Conservation (phyloP, 1,284 basidiomycete species). For the Inonotus hispidus region DNA sequence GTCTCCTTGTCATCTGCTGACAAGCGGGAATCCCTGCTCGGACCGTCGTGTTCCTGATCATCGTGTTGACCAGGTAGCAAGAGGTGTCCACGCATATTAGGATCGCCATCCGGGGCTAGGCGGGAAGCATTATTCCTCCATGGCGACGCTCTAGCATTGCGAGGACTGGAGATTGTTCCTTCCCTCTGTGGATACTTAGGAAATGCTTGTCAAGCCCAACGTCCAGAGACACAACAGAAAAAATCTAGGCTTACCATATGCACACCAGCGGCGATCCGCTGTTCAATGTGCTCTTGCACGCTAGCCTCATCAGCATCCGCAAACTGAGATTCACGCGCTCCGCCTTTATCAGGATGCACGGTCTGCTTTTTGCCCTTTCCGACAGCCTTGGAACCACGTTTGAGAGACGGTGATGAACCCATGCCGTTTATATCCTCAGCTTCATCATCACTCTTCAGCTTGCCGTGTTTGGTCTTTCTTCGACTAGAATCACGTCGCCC, state of each 20-base stretch:
- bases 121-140: slow-evolving; percentile 37
- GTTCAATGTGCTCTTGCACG: slow-evolving; percentile 79
- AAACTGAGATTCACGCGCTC: slow-evolving; percentile 71
- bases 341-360: slow-evolving; percentile 8
- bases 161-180: slow-evolving; percentile 52
- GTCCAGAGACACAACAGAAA: slow-evolving; percentile 10
- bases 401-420: slow-evolving; percentile 28
- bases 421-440: slow-evolving; percentile 33
- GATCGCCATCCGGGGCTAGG: slow-evolving; percentile 28
- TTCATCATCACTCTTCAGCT: slow-evolving; percentile 24
- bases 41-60: slow-evolving; percentile 28
- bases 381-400: slow-evolving; percentile 19
- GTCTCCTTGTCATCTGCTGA: slow-evolving; percentile 42
- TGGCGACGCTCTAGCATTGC: slow-evolving; percentile 63
- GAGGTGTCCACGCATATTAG: slow-evolving; percentile 31
- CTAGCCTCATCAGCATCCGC: slow-evolving; percentile 89
- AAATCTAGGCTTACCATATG: slow-evolving; percentile 47
- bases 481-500: slow-evolving; percentile 46
- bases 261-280: slow-evolving; percentile 70
- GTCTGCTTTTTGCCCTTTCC: slow-evolving; percentile 12
- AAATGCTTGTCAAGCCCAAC: background rate
- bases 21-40: slow-evolving; percentile 26
- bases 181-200: slow-evolving; percentile 50
- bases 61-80: slow-evolving; percentile 41
- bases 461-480: slow-evolving; percentile 23